phyloP scores from a whole-genome alignment of 352 stramenopile species.

The Phytopythium oedochilum region DNA sequence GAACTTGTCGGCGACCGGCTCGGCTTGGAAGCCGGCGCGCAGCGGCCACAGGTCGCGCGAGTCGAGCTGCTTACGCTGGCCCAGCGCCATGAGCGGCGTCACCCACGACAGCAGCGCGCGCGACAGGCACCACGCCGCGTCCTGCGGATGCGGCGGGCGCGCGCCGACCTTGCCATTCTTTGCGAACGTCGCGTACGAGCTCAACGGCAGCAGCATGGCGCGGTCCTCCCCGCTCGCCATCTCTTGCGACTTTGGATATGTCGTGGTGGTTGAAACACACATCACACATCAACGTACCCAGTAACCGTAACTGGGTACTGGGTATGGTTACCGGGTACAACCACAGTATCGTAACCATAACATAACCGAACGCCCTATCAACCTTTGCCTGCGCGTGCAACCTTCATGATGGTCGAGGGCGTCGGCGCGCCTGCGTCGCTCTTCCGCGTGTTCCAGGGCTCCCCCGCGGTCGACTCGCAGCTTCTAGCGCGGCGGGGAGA shows the following conservation, averaged over 20 bases:
- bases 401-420: constrained; percentile 35
- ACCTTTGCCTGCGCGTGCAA: no score
- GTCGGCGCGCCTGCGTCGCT: constrained; percentile 41
- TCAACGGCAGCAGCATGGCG: constrained; percentile 9
- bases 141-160: constrained; percentile 14
- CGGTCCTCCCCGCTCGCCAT: not conserved
- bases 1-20: constrained; percentile 16
- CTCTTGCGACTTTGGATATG: no score
- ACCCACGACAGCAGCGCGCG: constrained; percentile 36
- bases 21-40: constrained; percentile 18
- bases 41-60: constrained; percentile 34
- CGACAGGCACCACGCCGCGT: constrained; percentile 22
- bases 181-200: constrained; percentile 25
- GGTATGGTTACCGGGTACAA: no score
- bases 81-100: constrained; percentile 30
- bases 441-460: constrained; percentile 53
- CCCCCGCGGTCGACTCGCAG: constrained; percentile 29
- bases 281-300: no score
- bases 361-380: no score
- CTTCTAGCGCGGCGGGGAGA: constrained; percentile 13
- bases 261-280: no score
- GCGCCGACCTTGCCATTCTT: not conserved
- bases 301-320: no score
- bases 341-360: no score
- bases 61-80: constrained; percentile 35